These are phyloP conservation scores for Zalaria obscura DNA, from an alignment of 2,329 filamentous ascomycete genomes.

Conservation along the genomic window DNA sequence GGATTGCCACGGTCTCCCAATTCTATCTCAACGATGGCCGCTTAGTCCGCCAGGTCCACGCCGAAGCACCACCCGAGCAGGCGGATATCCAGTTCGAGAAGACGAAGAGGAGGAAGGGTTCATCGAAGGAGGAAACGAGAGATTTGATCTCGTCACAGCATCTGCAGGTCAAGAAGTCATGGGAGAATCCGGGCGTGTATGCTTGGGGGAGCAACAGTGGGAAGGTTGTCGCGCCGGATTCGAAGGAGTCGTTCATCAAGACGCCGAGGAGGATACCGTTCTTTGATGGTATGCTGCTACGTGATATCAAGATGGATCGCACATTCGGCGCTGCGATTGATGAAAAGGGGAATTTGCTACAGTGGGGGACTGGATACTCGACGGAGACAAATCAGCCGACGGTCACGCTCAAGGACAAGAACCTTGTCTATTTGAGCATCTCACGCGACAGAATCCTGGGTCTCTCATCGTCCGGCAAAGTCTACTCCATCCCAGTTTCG, in stretches of 20 bases:
- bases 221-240: slow-evolving; percentile 72
- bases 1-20: slow-evolving; percentile 29
- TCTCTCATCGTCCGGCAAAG: slow-evolving; percentile 56
- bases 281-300: slow-evolving; percentile 71
- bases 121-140: slow-evolving; percentile 55
- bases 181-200: slow-evolving; percentile 76
- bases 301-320: slow-evolving; percentile 74
- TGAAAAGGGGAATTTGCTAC: slow-evolving; percentile 75
- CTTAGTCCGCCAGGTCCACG: slow-evolving; percentile 26
- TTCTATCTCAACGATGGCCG: slow-evolving; percentile 25
- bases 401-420: slow-evolving; percentile 65
- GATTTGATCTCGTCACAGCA: slow-evolving; percentile 75
- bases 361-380: slow-evolving; percentile 77
- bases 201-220: slow-evolving; percentile 84
- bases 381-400: slow-evolving; percentile 48
- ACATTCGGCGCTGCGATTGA: slow-evolving; percentile 76
- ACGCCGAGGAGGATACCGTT: slow-evolving; percentile 62
- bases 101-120: slow-evolving; percentile 36
- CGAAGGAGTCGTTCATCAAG: slow-evolving; percentile 64
- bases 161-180: slow-evolving; percentile 71
- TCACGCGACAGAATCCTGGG: slow-evolving; percentile 76
- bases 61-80: slow-evolving; percentile 33
- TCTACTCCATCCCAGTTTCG: slow-evolving; percentile 75
- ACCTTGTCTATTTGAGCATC: slow-evolving; percentile 60
- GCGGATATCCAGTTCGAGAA: slow-evolving; percentile 55